phyloP scores from a whole-genome alignment of 805 yeast species.

The Kazachstania viticola region DNA sequence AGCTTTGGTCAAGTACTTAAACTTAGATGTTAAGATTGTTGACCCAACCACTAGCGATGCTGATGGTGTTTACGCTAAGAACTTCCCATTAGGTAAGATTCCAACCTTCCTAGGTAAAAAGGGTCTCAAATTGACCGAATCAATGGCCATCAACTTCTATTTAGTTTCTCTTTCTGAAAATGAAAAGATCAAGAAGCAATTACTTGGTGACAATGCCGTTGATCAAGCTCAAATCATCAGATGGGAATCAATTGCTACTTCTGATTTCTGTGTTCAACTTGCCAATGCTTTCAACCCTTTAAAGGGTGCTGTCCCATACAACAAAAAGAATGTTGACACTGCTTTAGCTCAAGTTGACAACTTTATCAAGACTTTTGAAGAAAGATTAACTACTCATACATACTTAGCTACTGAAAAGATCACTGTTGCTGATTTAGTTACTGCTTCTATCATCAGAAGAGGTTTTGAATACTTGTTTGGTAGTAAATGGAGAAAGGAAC shows the following conservation, averaged over 20 bases:
- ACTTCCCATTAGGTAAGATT: slow-evolving; percentile 53
- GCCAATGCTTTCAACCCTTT: slow-evolving; percentile 47
- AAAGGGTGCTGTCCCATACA: slow-evolving; percentile 58
- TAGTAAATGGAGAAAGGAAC: slow-evolving; percentile 46
- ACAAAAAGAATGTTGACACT: slow-evolving; percentile 54
- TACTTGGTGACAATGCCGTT: slow-evolving; percentile 39
- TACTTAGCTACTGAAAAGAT: slow-evolving; percentile 60
- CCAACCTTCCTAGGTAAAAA: slow-evolving; percentile 64
- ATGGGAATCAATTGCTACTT: slow-evolving; percentile 70
- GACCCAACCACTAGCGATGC: slow-evolving; percentile 22
- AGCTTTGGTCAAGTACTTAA: slow-evolving; percentile 46
- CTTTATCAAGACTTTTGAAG: slow-evolving; percentile 38
- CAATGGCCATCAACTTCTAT: slow-evolving; percentile 52
- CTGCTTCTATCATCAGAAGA: slow-evolving; percentile 39
- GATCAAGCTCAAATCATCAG: slow-evolving; percentile 38
- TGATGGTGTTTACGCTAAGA: slow-evolving; percentile 31
- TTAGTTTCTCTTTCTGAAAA: slow-evolving; percentile 27
- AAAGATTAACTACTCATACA: slow-evolving; percentile 46
- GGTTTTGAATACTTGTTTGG: slow-evolving; percentile 53
- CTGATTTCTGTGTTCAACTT: slow-evolving; percentile 44
- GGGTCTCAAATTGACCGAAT: slow-evolving; percentile 63
- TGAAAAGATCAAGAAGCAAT: slow-evolving; percentile 29
- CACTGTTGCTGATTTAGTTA: slow-evolving; percentile 54
- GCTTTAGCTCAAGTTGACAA: slow-evolving; percentile 30
- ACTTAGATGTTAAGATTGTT: slow-evolving; percentile 44